Evolutionary conservation across 345 rosid genomes (phyloP).

Genomic region (Excoecaria cochinchinensis): DNA sequence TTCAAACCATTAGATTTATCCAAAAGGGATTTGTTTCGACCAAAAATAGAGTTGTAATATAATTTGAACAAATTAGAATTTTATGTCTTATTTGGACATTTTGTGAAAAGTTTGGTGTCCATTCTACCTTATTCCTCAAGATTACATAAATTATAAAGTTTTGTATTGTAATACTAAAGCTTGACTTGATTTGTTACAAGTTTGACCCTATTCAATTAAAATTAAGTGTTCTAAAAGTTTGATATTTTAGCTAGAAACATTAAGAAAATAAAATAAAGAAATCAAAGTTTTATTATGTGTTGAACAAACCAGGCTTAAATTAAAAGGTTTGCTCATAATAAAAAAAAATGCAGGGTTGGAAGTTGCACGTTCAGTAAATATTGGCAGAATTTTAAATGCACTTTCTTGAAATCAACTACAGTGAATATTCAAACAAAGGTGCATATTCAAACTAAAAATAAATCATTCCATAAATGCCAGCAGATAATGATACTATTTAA

Average conservation of each 20-base stretch:
- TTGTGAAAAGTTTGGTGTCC: too few relatives aligned
- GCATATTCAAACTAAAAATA: neutral
- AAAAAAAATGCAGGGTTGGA: neutral
- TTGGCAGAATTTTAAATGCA: neutral
- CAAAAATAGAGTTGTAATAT: too few relatives aligned
- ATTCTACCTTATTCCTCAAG: too few relatives aligned
- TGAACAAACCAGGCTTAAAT: neutral
- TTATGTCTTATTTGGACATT: too few relatives aligned
- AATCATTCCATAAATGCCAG: constrained; percentile 1
- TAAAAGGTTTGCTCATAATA: neutral
- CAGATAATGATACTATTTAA: neutral
- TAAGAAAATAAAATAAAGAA: too few relatives aligned
- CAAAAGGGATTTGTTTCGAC: too few relatives aligned
- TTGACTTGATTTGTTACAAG: neutral
- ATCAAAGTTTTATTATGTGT: neutral
- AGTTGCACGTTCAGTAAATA: neutral
- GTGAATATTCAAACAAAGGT: neutral
- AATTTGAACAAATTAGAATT: too few relatives aligned
- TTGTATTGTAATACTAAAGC: neutral
- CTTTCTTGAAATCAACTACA: neutral
- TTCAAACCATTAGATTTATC: too few relatives aligned
- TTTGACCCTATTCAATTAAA: too few relatives aligned
- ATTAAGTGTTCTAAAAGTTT: neutral
- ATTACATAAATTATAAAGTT: too few relatives aligned
- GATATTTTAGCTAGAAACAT: neutral